Base-by-base conservation (phyloP, 164 flowering plant genomes). In the Liriodendron chinense region DNA sequence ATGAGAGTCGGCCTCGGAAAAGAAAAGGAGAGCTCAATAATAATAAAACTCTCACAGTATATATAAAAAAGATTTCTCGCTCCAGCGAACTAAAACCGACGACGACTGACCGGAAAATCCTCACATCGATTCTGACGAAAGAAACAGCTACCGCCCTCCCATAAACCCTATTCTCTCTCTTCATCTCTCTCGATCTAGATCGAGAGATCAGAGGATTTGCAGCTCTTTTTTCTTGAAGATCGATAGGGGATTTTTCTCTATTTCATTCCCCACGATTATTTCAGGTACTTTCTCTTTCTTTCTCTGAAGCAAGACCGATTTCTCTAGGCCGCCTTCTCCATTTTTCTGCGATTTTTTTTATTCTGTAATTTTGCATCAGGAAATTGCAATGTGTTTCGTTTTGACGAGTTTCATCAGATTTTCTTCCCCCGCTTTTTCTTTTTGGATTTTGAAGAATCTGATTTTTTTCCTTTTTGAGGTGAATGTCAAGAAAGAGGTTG, bases 221-320 rank as follows among this genome's bases (percentile, higher is more conserved):
- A 68, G 70, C 69, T 72, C 47, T 26, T 65, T 48, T 48, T 65
- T 63, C 49, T 16, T 48, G 70, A 68, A 68, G 70, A 68, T 23
- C 20, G 47, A 34, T 20, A 21, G 59, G 8, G 53, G 10, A 47
- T 13, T 43, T 64, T 64, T 72, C 3, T 26, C 1, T 50, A 9
- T 9, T 22, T 16, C 57, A 16, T 73, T 28, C 20, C 9, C 47
- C 70, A 25, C 21, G 50, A n/a, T 65, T 20, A 24, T 64, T 64
- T 48, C 69, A 64, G 75, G 75, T 65, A 22, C 59, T 63, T 49
- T 47, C 16, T 9, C 34, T 22, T n/a, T 22, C 64, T 47, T 65
- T 28, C 48, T 26, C 12, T 14, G 43, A 21, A 34, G 43, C 70
- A 21, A 16, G 70, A 68, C 9, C 22, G 48, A 18, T 68, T 16